Evolutionary conservation across 768 basidiomycete species (phyloP).

Genomic region (Fistulinella prunicolor): DNA sequence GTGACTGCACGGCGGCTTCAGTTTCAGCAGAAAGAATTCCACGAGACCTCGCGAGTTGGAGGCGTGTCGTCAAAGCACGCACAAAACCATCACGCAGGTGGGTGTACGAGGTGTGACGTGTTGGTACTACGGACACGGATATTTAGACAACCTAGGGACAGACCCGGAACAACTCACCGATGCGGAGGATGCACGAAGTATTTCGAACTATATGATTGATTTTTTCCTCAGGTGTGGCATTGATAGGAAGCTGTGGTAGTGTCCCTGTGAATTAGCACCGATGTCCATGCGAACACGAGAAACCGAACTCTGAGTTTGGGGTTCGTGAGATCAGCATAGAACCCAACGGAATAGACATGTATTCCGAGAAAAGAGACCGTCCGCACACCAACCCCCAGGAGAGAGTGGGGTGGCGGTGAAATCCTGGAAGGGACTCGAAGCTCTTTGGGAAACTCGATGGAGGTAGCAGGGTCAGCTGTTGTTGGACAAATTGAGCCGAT

Average conservation of each 20-base stretch:
- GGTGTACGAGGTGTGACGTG: constrained; percentile 69
- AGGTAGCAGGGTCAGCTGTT: constrained; percentile 71
- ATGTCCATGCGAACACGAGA: neutral
- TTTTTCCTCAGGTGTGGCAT: constrained; percentile 65
- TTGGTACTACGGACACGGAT: constrained; percentile 55
- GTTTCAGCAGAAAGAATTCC: constrained; percentile 57
- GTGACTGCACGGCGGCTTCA: constrained; percentile 53
- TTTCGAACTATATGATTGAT: constrained; percentile 64
- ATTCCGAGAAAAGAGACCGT: constrained; percentile 87
- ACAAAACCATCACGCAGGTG: constrained; percentile 85
- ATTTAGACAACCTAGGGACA: neutral
- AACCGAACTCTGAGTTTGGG: constrained; percentile 53
- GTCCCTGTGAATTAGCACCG: too few relatives aligned
- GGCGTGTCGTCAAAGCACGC: constrained; percentile 63
- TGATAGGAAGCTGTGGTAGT: constrained; percentile 45
- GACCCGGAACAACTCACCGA: constrained; percentile 45
- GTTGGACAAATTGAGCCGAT: neutral
- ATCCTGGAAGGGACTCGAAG: constrained; percentile 63
- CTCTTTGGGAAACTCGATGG: constrained; percentile 67
- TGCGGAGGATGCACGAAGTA: constrained; percentile 69
- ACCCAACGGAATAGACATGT: constrained; percentile 86
- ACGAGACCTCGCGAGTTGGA: constrained; percentile 49
- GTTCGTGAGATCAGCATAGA: constrained; percentile 81
- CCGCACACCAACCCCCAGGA: constrained; percentile 83
- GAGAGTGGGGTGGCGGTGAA: constrained; percentile 57